Conservation (phyloP, 768 basidiomycete genomes). For the Postia placenta region DNA sequence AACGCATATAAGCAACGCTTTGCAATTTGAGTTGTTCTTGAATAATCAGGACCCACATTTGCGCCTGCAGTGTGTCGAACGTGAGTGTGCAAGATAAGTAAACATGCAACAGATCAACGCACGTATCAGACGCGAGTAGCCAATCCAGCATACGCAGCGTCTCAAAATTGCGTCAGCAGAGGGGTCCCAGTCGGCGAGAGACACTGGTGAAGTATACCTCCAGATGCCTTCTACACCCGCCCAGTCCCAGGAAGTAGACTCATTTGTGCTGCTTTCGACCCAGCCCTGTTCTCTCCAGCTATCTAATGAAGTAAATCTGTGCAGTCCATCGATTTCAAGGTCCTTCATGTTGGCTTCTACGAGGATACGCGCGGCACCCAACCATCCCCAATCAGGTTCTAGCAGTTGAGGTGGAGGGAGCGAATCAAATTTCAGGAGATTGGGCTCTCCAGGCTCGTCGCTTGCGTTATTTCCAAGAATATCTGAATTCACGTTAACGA, state of each 20-base stretch:
- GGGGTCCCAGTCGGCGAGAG: not conserved
- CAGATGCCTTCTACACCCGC: constrained; percentile 21
- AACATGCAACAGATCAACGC: too few relatives aligned
- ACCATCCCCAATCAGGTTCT: constrained; percentile 19
- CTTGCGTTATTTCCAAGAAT: not conserved
- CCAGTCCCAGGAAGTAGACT: constrained; percentile 16
- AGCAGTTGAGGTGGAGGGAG: constrained; percentile 11
- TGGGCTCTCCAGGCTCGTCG: not conserved
- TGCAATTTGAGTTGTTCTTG: not conserved
- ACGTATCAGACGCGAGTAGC: constrained; percentile 16
- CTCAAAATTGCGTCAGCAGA: constrained; percentile 1
- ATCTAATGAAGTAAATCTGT: not conserved
- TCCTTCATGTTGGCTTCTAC: constrained; percentile 3
- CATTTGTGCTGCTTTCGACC: not conserved
- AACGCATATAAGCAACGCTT: not conserved
- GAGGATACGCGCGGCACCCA: constrained; percentile 11
- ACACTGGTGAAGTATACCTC: constrained; percentile 8
- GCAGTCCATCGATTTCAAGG: not conserved
- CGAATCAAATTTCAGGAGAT: too few relatives aligned
- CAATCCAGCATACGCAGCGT: constrained; percentile 20
- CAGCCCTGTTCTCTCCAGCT: not conserved
- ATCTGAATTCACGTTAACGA: too few relatives aligned
- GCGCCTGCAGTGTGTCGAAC: constrained; percentile 11
- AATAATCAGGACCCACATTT: not conserved
- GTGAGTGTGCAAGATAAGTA: too few relatives aligned